Evolutionary conservation across 2,329 filamentous ascomycete species (phyloP).

Genomic region (Talaromyces sp.): DNA sequence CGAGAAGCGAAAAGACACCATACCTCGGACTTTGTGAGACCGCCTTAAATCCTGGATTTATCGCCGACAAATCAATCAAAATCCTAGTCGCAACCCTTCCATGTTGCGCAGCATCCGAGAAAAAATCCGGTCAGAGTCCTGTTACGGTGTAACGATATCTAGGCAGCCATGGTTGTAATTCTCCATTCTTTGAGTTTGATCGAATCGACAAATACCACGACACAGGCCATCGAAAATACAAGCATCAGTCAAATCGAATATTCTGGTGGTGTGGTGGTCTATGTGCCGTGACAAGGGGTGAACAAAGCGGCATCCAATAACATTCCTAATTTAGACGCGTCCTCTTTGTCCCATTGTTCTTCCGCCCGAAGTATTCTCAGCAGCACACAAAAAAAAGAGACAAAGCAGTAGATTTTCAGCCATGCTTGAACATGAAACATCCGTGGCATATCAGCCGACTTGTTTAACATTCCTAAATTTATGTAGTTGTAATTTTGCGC

Average conservation of each 20-base stretch:
- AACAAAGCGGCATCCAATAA: conserved; percentile 6
- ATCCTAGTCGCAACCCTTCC: background rate
- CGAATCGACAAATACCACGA: background rate
- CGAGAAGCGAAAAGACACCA: background rate
- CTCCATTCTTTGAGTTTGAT: background rate
- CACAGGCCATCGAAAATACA: background rate
- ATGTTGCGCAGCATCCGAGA: background rate
- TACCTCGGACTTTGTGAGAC: conserved; percentile 2
- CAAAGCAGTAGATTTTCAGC: background rate
- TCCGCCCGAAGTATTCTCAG: background rate
- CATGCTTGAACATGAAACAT: conserved; percentile 1
- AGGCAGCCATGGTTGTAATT: conserved; percentile 1
- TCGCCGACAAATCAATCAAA: background rate
- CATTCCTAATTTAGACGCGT: conserved; percentile 7
- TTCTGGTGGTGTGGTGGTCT: background rate
- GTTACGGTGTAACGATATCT: background rate
- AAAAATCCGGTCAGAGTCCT: background rate
- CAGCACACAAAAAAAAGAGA: background rate
- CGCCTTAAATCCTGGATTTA: conserved; percentile 1
- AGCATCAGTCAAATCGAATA: background rate
- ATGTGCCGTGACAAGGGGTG: conserved; percentile 1
- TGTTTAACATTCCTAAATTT: background rate
- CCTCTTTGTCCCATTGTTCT: background rate
- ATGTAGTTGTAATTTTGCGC: background rate
- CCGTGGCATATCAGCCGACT: background rate